Evolutionary conservation across 2,329 filamentous ascomycete genomes (phyloP), one percentile per base, ranked within the genome.

Genomic region (Fusarium decemcellulare): DNA sequence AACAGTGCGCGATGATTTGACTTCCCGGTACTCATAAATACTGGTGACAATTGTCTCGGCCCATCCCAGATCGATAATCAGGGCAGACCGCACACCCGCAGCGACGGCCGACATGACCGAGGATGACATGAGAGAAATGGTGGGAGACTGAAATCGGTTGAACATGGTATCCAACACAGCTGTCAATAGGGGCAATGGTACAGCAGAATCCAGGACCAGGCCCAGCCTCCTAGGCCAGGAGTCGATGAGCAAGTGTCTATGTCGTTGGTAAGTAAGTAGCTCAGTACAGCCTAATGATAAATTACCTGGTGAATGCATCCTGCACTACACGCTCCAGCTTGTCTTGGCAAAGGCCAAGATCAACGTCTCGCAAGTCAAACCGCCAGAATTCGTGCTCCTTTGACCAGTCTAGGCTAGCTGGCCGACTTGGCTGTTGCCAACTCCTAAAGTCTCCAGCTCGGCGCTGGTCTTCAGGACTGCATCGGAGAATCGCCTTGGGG

Each of bases 1-100:
- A 14, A 93, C 85, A 40, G 89, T 95, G 57, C 93, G 87, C 60
- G 85, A 88, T 57, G 89, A 89, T 15, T 86, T 85, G 2, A 97
- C 89, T 77, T 97, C 94, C 57, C 93, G 91, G 78, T 94, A 97
- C 80, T 99, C 96, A 76, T 95, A 98, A 8, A 98, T 86, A 7
- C 91, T 92, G 1, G 94, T 97, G 23, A 97, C 88, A 1, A 91
- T 87, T 0, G 95, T 97, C 79, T 98, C 96, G 43, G 90, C 87
- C 96, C 96, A 99, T 44, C 95, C 96, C 64, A 99, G 86, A 76
- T 99, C 94, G 39, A 99, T 85, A 1, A 98, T 89, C 43, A 99
- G 80, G 1, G 92, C 94, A n/a, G 93, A 93, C 14, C 96, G 90
- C 42, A 97, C 83, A 1, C 96, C 96, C 7, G 95, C 94, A 8